Base-by-base conservation (phyloP, 2,329 filamentous ascomycete species). In the Aspergillus clavatus region DNA sequence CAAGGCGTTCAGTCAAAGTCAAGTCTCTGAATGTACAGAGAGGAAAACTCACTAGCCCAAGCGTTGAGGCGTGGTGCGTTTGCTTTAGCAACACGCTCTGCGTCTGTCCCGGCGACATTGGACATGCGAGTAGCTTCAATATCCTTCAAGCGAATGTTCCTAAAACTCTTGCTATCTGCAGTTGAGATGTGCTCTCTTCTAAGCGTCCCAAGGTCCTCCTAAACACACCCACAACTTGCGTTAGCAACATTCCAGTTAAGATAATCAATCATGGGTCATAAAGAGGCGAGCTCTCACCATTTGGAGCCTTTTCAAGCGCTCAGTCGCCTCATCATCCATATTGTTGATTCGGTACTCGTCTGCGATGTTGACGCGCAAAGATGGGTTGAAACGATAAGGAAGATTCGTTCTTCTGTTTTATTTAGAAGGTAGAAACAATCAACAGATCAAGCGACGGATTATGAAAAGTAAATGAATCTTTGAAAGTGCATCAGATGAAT, bases 171-270 rank as follows among this genome's bases (percentile, higher is more conserved):
- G 21, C 23, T 42, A 38, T 68, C 66, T 3, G 40, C 44, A 5
- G 66, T 68, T 7, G 65, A 67, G 23, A 71, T 60, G 33, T 57
- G 46, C 38, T 71, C 65, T 10, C 68, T 60, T 27, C 65, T 61
- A 7, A 54, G 57, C 7, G 58, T 61, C 3, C 68, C 67, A n/a
- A 72, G 46, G 48, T 71, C 68, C 5, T 55, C 60, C 68, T 71
- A 41, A 47, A 19, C 6, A 38, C 35, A 7, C 23, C 35, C 18
- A 21, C 8, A 22, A 26, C n/a, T n/a, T n/a, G n/a, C n/a, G n/a
- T 37, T 23, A 42, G 28, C 27, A 10, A 35, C 14, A 11, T 18
- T 35, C 10, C 19, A 5, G 5, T 40, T 4, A 11, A 42, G 5
- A 29, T 11, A 40, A 36, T 7, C 23, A 3, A 29, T 12, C 21